Conservation (phyloP, 371 early-diverging fungal species). For the Mucor plumbeus region DNA sequence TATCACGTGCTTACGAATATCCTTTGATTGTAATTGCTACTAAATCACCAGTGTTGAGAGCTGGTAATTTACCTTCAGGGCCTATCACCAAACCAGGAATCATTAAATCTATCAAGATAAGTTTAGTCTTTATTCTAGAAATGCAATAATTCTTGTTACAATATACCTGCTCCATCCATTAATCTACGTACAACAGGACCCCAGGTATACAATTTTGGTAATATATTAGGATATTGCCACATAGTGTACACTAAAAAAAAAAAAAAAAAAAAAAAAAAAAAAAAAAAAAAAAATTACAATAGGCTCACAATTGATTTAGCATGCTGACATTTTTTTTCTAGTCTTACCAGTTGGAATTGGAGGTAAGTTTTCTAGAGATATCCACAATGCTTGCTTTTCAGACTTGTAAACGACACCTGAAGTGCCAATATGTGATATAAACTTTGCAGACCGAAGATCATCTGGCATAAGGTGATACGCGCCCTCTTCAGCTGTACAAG, state of each 20-base stretch:
- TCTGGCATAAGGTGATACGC: conserved; percentile 53
- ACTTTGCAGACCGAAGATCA: conserved; percentile 67
- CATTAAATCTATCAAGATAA: conserved; percentile 56
- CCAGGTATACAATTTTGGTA: conserved; percentile 69
- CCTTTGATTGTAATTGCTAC: conserved; percentile 62
- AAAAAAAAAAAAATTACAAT: too few species aligned
- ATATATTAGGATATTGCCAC: conserved; percentile 64
- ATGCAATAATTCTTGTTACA: background rate
- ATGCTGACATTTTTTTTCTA: background rate
- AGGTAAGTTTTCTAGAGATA: conserved; percentile 46
- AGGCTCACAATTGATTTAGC: background rate
- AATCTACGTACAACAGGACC: conserved; percentile 64
- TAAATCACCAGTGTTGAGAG: conserved; percentile 51
- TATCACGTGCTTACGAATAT: conserved; percentile 42
- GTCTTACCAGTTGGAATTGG: conserved; percentile 50
- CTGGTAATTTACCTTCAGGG: conserved; percentile 49
- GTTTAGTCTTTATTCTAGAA: background rate
- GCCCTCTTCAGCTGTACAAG: conserved; percentile 30
- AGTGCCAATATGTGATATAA: conserved; percentile 61
- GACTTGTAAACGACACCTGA: conserved; percentile 65
- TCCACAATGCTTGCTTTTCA: conserved; percentile 65
- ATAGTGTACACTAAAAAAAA: conserved; percentile 60
- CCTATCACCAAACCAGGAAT: conserved; percentile 65
- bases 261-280: too few species aligned
- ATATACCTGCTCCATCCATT: conserved; percentile 65